Conservation (phyloP, 2,329 filamentous ascomycete genomes). For the Fusarium vanettenii region DNA sequence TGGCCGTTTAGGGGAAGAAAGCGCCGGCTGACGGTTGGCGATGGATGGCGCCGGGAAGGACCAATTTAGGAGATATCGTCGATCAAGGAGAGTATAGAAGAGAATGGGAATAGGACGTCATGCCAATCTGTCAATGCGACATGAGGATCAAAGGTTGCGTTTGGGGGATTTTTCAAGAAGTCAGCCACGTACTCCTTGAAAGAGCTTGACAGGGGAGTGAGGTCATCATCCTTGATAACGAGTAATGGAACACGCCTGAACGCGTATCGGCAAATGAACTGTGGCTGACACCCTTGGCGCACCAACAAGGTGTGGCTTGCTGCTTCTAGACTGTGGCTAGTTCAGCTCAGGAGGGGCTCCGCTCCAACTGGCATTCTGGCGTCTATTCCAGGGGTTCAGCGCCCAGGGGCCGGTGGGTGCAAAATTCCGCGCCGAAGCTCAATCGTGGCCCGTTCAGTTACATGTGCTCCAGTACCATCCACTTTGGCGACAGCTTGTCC, state of each 20-base stretch:
- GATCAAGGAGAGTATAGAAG: constrained; percentile 40
- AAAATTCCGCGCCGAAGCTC: constrained; percentile 45
- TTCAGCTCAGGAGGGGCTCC: constrained; percentile 26
- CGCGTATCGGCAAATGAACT: constrained; percentile 31
- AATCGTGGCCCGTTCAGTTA: constrained; percentile 45
- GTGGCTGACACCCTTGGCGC: constrained; percentile 13
- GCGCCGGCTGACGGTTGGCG: constrained; percentile 10
- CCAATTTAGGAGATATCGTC: neutral
- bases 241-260: constrained; percentile 18
- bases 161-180: constrained; percentile 2
- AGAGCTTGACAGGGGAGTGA: constrained; percentile 32
- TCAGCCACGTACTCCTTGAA: constrained; percentile 24
- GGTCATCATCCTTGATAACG: constrained; percentile 30
- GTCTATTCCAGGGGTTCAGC: neutral
- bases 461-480: constrained; percentile 17
- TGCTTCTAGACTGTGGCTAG: neutral
- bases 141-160: constrained; percentile 18
- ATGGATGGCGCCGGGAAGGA: constrained; percentile 2
- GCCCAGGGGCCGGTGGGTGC: constrained; percentile 35
- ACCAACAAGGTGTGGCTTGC: constrained; percentile 32
- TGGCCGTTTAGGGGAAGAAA: constrained; percentile 16
- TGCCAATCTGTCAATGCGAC: constrained; percentile 20
- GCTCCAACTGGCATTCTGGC: neutral
- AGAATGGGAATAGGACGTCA: constrained; percentile 17
- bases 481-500: constrained; percentile 46